These are phyloP conservation scores for Mycena kentingensis DNA, from an alignment of 768 basidiomycete genomes.

Conservation along the genomic window DNA sequence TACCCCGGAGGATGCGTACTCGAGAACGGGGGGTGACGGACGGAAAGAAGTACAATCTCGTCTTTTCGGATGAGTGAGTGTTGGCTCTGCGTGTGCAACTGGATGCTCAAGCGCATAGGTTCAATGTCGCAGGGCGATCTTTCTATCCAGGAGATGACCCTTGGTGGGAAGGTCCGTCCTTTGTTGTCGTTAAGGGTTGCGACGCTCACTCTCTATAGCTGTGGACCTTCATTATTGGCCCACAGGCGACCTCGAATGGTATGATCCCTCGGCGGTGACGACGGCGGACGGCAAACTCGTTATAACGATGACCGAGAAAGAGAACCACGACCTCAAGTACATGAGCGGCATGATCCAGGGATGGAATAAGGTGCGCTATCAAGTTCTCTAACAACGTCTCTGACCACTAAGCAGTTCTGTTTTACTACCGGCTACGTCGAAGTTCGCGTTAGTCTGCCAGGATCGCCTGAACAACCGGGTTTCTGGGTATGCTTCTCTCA, in stretches of 20 bases:
- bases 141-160: slow-evolving; percentile 82
- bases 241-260: slow-evolving; percentile 84
- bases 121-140: slow-evolving; percentile 56
- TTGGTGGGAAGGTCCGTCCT: slow-evolving; percentile 47
- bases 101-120: slow-evolving; percentile 47
- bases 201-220: slow-evolving; percentile 40
- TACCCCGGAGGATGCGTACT: slow-evolving; percentile 62
- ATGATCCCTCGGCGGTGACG: slow-evolving; percentile 70
- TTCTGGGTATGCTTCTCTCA: slow-evolving; percentile 58
- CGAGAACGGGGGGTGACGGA: slow-evolving; percentile 37
- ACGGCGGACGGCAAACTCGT: slow-evolving; percentile 79
- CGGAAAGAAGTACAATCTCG: slow-evolving; percentile 45
- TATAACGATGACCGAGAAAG: slow-evolving; percentile 73
- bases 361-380: slow-evolving; percentile 18
- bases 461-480: slow-evolving; percentile 59
- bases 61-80: slow-evolving; percentile 65
- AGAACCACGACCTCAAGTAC: slow-evolving; percentile 81
- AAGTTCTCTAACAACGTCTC: slow-evolving; percentile 40
- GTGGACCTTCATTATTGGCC: slow-evolving; percentile 87
- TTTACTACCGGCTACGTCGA: slow-evolving; percentile 93
- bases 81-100: not conserved
- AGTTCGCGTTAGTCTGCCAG: slow-evolving; percentile 75
- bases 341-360: slow-evolving; percentile 59
- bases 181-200: not conserved
- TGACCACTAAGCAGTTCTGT: slow-evolving; percentile 67